phyloP scores from a whole-genome alignment of 1,284 basidiomycete genomes.

The Uromyces viciae-fabae region DNA sequence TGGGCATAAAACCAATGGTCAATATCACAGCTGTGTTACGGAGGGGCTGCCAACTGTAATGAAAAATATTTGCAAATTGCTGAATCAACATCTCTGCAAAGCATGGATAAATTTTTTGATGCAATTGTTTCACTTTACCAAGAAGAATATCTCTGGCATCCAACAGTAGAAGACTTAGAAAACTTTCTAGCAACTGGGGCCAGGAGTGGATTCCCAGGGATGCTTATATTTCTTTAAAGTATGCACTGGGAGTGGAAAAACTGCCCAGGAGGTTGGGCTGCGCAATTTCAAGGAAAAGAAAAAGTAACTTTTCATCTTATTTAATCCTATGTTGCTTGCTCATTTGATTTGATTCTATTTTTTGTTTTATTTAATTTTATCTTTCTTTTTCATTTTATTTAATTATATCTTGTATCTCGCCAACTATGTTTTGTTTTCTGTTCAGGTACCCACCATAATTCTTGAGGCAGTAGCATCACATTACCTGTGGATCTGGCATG shows the following conservation, averaged over 20 bases:
- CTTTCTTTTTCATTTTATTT: no score
- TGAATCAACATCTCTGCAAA: background rate
- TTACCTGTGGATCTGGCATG: conserved; percentile 22
- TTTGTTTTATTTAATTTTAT: no score
- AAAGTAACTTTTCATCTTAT: background rate
- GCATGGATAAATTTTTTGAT: background rate
- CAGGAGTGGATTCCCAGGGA: background rate
- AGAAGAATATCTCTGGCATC: background rate
- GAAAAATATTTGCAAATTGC: background rate
- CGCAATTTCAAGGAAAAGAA: conserved; percentile 7
- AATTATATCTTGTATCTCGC: no score
- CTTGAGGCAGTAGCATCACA: conserved; percentile 13
- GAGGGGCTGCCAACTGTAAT: background rate
- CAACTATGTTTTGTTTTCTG: background rate
- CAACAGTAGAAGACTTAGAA: no score
- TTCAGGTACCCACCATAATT: background rate
- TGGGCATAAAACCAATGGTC: background rate
- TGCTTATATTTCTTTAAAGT: background rate
- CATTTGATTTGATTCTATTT: background rate
- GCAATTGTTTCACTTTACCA: background rate
- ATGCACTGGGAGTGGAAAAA: background rate
- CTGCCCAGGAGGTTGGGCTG: background rate
- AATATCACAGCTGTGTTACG: background rate
- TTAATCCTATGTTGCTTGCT: background rate
- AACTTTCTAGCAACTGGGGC: no score